Evolutionary conservation across 1,284 basidiomycete genomes (phyloP).

Genomic region (Sparassis latifolia): DNA sequence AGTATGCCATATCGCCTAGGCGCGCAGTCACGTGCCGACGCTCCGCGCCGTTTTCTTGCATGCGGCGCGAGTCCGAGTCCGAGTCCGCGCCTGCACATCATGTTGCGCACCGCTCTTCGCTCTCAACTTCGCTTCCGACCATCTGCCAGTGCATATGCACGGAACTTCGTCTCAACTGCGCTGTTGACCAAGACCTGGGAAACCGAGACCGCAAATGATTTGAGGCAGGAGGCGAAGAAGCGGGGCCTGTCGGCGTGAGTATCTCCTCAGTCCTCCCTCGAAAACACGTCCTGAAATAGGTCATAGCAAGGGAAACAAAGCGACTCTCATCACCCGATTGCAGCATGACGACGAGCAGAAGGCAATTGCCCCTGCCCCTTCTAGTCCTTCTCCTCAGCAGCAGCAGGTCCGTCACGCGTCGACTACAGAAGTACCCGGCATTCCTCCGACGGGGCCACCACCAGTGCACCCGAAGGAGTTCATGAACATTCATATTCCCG

Average conservation of each 20-base stretch:
- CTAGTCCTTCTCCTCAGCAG: conserved; percentile 8
- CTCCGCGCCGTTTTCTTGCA: too few species aligned
- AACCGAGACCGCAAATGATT: conserved; percentile 51
- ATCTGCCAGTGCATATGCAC: conserved; percentile 12
- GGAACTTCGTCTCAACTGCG: conserved; percentile 56
- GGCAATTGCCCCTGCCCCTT: conserved; percentile 12
- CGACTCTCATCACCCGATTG: conserved; percentile 47
- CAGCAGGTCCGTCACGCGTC: conserved; percentile 26
- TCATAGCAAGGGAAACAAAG: conserved; percentile 53
- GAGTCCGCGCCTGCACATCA: conserved; percentile 9
- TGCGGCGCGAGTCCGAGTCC: too few species aligned
- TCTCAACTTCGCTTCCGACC: conserved; percentile 13
- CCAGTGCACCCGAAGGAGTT: conserved; percentile 25
- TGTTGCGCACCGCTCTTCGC: conserved; percentile 31
- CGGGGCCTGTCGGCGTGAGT: conserved; percentile 62
- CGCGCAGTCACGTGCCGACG: too few species aligned
- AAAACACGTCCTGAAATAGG: not conserved
- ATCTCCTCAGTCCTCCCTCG: conserved; percentile 1
- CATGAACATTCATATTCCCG: conserved; percentile 51
- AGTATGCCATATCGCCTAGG: too few species aligned
- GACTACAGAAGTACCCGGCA: conserved; percentile 25
- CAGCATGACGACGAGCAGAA: conserved; percentile 39
- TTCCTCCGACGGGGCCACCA: conserved; percentile 19
- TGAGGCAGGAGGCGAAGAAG: conserved; percentile 58
- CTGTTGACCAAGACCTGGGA: conserved; percentile 61